Percentiles rank a stretch among this genome's conserved stretches.
Conservation (phyloP, 2,329 filamentous ascomycete genomes). For the Verticillium dahliae region DNA sequence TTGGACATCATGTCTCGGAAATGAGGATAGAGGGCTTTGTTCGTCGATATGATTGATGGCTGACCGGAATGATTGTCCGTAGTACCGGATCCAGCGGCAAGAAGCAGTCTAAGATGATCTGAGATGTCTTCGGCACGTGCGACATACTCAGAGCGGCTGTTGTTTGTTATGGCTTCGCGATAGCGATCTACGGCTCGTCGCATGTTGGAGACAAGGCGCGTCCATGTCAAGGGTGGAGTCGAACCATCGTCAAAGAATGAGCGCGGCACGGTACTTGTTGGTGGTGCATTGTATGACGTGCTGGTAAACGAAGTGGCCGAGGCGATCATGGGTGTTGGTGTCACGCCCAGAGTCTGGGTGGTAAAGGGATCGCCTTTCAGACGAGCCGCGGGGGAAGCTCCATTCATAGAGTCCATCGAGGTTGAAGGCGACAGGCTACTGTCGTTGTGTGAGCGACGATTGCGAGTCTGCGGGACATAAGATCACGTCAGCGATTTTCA, state of each 20-base stretch:
- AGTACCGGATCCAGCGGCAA: conserved; percentile 93
- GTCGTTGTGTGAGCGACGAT: conserved; percentile 61
- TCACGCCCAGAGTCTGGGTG: conserved; percentile 28
- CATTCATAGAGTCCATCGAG: conserved; percentile 86
- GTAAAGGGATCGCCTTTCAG: conserved; percentile 49
- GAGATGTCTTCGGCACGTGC: conserved; percentile 95
- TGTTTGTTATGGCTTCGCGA: conserved; percentile 78
- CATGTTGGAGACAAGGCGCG: conserved; percentile 86
- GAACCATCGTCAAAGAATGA: conserved; percentile 90
- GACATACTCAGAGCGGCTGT: conserved; percentile 84
- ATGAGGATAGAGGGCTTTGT: conserved; percentile 93
- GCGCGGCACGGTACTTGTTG: conserved; percentile 59
- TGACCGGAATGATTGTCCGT: conserved; percentile 99
- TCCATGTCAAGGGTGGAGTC: conserved; percentile 79
- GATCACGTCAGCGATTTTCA: background rate
- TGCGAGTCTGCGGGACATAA: conserved; percentile 39
- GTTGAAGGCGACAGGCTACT: conserved; percentile 71
- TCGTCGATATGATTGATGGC: conserved; percentile 97
- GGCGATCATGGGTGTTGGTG: conserved; percentile 42
- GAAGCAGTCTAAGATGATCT: conserved; percentile 83
- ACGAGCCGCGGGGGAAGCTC: conserved; percentile 52
- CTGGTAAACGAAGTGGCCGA: conserved; percentile 58
- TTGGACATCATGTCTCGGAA: conserved; percentile 99
- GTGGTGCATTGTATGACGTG: conserved; percentile 49
- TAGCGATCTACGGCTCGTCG: conserved; percentile 84